Base-by-base conservation (phyloP, 1,284 basidiomycete genomes). In the Malassezia obtusa region DNA sequence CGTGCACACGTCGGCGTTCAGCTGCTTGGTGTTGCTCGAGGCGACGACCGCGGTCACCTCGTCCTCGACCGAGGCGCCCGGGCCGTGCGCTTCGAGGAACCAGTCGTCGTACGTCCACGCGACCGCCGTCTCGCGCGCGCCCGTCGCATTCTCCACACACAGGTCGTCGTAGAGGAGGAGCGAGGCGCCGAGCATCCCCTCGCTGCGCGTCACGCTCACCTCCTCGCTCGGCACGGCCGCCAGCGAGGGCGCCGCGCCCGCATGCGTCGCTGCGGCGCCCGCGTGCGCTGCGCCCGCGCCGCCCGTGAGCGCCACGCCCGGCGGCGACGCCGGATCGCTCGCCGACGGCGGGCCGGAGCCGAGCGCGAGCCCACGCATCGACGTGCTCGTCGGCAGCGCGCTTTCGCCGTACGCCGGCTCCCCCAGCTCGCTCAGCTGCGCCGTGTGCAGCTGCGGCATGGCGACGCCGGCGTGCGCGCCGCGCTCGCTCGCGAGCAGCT, bases 101-200 rank as follows among this genome's bases (percentile, higher is more conserved):
- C 52, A 55, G 36, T 49, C 45, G 24, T 55, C 52, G 40, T 45
- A 55, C 37, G 52, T 49, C 21, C 46, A 49, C 6, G 52, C 52
- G 15, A 55, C 41, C 28, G 24, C 26, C 17, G 47, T 49, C 10
- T 11, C 11, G 36, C 10, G n/a, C 12, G 22, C 24, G 5, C 38
- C 32, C 28, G 12, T 14, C 24, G 26, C 15, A 30, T 11, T 28
- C 31, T 31, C 30, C 15, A 38, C 35, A 10, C 22, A 32, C 8
- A 36, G 17, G 25, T 56, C 53, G 30, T 56, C 41, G 38, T 33
- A 49, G 19, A 56, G 21, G 17, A 50, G 32, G 8, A 32, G 12
- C 12, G 50, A 31, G 1, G 49, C 14, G 22, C 53, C 53, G 1
- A 56, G 49, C 43, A 56, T 36, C 26, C 43, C 43, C 12, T 50